Percentiles rank a stretch among this genome's conserved stretches.
Conservation (phyloP, 2,329 filamentous ascomycete species). For the Diaporthe nobilis region DNA sequence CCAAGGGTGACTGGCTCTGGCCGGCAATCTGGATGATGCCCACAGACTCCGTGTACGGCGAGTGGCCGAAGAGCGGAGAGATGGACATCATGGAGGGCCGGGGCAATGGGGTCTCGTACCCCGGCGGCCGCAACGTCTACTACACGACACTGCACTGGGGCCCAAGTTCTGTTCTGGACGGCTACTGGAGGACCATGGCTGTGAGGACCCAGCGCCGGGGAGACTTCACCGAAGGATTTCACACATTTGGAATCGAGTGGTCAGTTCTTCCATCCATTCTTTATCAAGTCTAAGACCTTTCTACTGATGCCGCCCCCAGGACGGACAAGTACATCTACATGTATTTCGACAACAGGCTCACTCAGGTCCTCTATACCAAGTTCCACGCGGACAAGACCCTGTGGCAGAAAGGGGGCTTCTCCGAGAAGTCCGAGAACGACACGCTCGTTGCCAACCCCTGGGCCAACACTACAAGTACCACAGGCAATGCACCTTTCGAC, state of each 20-base stretch:
- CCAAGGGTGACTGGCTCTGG: slow-evolving; percentile 69
- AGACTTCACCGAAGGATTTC: slow-evolving; percentile 59
- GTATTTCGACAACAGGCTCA: slow-evolving; percentile 62
- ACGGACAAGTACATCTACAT: slow-evolving; percentile 66
- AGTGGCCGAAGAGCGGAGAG: slow-evolving; percentile 66
- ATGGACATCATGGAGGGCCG: slow-evolving; percentile 67
- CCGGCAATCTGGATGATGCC: slow-evolving; percentile 67
- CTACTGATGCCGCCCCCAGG: neutral
- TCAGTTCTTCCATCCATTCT: neutral
- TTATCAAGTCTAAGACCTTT: no score
- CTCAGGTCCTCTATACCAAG: slow-evolving; percentile 55
- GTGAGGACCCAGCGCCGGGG: slow-evolving; percentile 52
- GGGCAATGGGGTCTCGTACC: slow-evolving; percentile 59
- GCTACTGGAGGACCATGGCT: slow-evolving; percentile 53
- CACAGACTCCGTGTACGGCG: slow-evolving; percentile 60
- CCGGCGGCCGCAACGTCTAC: slow-evolving; percentile 59
- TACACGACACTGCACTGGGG: slow-evolving; percentile 64
- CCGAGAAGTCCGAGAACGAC: slow-evolving; percentile 55
- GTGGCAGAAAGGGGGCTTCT: slow-evolving; percentile 60
- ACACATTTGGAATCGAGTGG: slow-evolving; percentile 69
- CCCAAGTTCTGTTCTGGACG: slow-evolving; percentile 47
- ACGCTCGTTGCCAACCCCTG: slow-evolving; percentile 61
- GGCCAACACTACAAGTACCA: slow-evolving; percentile 53
- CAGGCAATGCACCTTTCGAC: slow-evolving; percentile 64
- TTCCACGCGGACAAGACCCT: slow-evolving; percentile 53